phyloP scores from a whole-genome alignment of 2,329 filamentous ascomycete species.

The Colletotrichum lini region DNA sequence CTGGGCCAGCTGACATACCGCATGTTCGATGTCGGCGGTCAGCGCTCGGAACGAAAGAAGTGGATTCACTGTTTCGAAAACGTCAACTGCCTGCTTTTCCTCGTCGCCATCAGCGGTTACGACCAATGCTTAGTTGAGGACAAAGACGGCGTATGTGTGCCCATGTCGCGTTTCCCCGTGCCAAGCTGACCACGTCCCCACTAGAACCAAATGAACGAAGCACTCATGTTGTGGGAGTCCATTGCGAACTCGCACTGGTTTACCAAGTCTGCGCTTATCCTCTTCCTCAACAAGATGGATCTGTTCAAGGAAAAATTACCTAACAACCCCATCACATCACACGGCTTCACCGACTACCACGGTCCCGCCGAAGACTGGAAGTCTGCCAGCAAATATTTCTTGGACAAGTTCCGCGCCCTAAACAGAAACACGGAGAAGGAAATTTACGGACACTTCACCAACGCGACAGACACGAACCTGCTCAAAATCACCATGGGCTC shows the following conservation, averaged over 20 bases:
- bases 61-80: conserved; percentile 98
- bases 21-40: conserved; percentile 96
- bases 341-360: conserved; percentile 84
- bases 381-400: conserved; percentile 84
- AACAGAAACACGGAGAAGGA: conserved; percentile 78
- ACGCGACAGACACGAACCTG: conserved; percentile 78
- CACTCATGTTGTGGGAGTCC: conserved; percentile 88
- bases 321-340: conserved; percentile 78
- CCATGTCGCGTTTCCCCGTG: background rate
- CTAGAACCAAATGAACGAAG: conserved; percentile 93
- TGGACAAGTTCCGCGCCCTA: conserved; percentile 83
- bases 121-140: conserved; percentile 97
- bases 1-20: conserved; percentile 92
- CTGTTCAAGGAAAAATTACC: conserved; percentile 84
- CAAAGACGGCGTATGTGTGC: conserved; percentile 85
- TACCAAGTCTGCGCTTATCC: conserved; percentile 83
- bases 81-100: conserved; percentile 91
- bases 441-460: conserved; percentile 75
- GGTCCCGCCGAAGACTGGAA: conserved; percentile 80
- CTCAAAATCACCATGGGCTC: conserved; percentile 90
- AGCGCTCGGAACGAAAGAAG: conserved; percentile 94
- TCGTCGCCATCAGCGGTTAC: conserved; percentile 96
- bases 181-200: conserved; percentile 42
- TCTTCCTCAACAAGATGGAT: conserved; percentile 92
- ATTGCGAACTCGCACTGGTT: conserved; percentile 92